phyloP scores from a whole-genome alignment of 257 asterid species.

The Linaria vulgaris region DNA sequence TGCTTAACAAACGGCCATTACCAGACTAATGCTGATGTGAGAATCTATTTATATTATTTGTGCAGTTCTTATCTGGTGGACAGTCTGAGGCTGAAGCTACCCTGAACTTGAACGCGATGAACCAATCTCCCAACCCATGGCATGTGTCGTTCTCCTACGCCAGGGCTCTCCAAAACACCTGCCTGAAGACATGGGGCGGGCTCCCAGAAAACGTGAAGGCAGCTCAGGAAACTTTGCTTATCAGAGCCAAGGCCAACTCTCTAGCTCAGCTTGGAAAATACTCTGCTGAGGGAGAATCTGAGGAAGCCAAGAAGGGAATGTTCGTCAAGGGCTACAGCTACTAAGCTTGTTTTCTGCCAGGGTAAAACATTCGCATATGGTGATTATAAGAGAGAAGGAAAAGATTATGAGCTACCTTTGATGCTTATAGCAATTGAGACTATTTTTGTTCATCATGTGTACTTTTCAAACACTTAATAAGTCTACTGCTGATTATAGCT shows the following conservation, averaged over 20 bases:
- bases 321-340: slow-evolving; percentile 54
- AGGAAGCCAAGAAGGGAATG: slow-evolving; percentile 66
- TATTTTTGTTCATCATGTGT: slow-evolving; percentile 34
- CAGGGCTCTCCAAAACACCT: slow-evolving; percentile 71
- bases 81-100: slow-evolving; percentile 75
- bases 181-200: slow-evolving; percentile 75
- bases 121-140: slow-evolving; percentile 73
- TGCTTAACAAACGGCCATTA: background rate
- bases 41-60: background rate
- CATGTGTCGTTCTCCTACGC: slow-evolving; percentile 71
- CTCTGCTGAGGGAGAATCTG: slow-evolving; percentile 65
- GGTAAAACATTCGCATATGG: slow-evolving; percentile 3
- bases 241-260: slow-evolving; percentile 59
- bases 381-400: slow-evolving; percentile 4
- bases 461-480: slow-evolving; percentile 33
- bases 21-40: background rate
- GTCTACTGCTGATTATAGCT: slow-evolving; percentile 35
- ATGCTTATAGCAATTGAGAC: slow-evolving; percentile 15
- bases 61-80: slow-evolving; percentile 73
- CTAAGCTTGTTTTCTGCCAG: slow-evolving; percentile 29
- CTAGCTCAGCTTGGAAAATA: slow-evolving; percentile 70
- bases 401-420: background rate
- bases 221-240: slow-evolving; percentile 54
- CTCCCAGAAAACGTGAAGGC: slow-evolving; percentile 54
- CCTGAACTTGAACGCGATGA: slow-evolving; percentile 67